Percentiles rank a stretch among this genome's conserved stretches.
phyloP scores from a whole-genome alignment of 73 alveolate genomes.

The Paraurostyla sp. region DNA sequence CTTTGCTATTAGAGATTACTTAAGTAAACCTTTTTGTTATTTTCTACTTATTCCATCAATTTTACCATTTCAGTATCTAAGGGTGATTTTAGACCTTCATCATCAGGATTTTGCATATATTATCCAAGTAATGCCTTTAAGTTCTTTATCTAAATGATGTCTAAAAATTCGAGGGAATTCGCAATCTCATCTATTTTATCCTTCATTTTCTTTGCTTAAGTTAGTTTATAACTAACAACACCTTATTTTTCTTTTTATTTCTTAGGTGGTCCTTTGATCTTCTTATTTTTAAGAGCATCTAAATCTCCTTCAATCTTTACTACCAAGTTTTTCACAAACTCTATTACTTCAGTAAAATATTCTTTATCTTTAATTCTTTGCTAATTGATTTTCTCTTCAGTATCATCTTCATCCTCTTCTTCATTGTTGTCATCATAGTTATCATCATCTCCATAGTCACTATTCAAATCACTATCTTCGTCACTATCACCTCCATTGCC shows the following conservation, averaged over 20 bases:
- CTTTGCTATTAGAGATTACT: background rate
- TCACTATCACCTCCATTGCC: background rate
- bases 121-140: background rate
- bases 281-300: constrained; percentile 26
- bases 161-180: constrained; percentile 7
- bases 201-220: background rate
- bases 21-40: background rate
- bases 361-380: constrained; percentile 20
- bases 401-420: background rate
- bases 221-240: background rate
- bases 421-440: background rate
- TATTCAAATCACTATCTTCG: background rate
- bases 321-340: background rate
- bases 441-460: constrained; percentile 35
- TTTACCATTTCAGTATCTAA: background rate
- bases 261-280: constrained; percentile 32
- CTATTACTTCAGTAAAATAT: background rate
- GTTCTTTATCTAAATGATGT: background rate
- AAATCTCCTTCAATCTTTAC: background rate
- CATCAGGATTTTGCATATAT: background rate
- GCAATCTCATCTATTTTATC: constrained; percentile 45
- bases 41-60: constrained; percentile 2
- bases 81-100: background rate
- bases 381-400: constrained; percentile 29
- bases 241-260: constrained; percentile 11